These are phyloP conservation scores for Taphrina populina DNA, from an alignment of 1,139 yeast species.

Conservation along the genomic window DNA sequence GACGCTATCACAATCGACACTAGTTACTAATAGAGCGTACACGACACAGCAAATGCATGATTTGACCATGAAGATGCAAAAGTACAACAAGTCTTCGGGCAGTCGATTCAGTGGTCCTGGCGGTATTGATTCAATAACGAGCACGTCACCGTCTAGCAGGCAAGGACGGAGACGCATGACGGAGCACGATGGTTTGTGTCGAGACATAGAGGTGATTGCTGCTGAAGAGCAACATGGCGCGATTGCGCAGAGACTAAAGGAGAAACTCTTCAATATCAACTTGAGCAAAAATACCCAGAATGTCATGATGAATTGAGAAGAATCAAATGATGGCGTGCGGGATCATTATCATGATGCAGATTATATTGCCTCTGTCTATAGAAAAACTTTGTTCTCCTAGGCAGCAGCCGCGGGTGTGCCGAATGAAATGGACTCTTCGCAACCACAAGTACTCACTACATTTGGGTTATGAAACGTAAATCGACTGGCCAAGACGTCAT, in stretches of 20 bases:
- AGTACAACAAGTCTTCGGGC: neutral
- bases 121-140: too few species aligned
- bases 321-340: too few species aligned
- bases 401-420: too few species aligned
- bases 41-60: slow-evolving; percentile 22
- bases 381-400: too few species aligned
- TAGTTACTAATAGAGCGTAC: slow-evolving; percentile 33
- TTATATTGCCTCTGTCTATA: too few species aligned
- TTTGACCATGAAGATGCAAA: slow-evolving; percentile 15
- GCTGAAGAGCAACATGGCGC: slow-evolving; percentile 45
- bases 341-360: too few species aligned
- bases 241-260: slow-evolving; percentile 42
- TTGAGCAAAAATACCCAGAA: slow-evolving; percentile 18
- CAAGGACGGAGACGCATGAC: slow-evolving; percentile 23
- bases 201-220: slow-evolving; percentile 42
- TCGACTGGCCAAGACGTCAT: slow-evolving; percentile 82
- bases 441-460: slow-evolving; percentile 96
- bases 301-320: too few species aligned
- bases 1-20: slow-evolving; percentile 45
- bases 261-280: slow-evolving; percentile 40
- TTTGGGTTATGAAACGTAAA: slow-evolving; percentile 93
- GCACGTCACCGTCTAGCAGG: slow-evolving; percentile 3
- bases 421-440: slow-evolving; percentile 79
- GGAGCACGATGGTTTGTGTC: slow-evolving; percentile 38
- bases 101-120: too few species aligned